A percentile compares a stretch with the other conserved stretches of the same genome.
Evolutionary conservation across 73 alveolate species (phyloP).

Genomic region (Paramecium sexaurelia): DNA sequence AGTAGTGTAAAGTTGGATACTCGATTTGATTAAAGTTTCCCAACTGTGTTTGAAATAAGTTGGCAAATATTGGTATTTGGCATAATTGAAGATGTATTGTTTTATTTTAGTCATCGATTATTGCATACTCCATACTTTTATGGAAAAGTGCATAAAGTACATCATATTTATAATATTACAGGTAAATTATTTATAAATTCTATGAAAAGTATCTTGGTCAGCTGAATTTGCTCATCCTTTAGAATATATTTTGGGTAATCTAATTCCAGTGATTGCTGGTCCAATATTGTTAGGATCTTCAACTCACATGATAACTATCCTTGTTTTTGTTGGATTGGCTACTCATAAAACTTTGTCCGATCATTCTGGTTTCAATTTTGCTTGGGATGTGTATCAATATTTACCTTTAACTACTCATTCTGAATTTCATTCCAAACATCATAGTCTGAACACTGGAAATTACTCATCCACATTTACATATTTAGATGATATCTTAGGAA

Average conservation of each 20-base stretch:
- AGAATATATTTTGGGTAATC: slow-evolving; percentile 75
- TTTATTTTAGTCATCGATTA: slow-evolving; percentile 74
- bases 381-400: slow-evolving; percentile 68
- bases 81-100: slow-evolving; percentile 74
- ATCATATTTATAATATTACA: slow-evolving; percentile 71
- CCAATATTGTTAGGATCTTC: slow-evolving; percentile 64
- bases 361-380: slow-evolving; percentile 78
- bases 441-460: slow-evolving; percentile 76
- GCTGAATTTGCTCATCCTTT: slow-evolving; percentile 81
- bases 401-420: slow-evolving; percentile 70
- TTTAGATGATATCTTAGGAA: slow-evolving; percentile 76
- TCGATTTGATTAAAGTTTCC: slow-evolving; percentile 60
- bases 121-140: slow-evolving; percentile 74
- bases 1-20: not conserved
- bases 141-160: slow-evolving; percentile 72
- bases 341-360: slow-evolving; percentile 70
- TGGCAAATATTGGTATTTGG: slow-evolving; percentile 68
- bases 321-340: slow-evolving; percentile 61
- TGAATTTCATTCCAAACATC: slow-evolving; percentile 76
- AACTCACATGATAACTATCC: slow-evolving; percentile 64
- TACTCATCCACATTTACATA: slow-evolving; percentile 64
- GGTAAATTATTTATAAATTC: slow-evolving; percentile 27
- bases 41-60: slow-evolving; percentile 64
- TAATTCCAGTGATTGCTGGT: slow-evolving; percentile 72
- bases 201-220: slow-evolving; percentile 20